Evolutionary conservation across 2,329 filamentous ascomycete genomes (phyloP), one percentile per base, ranked within the genome.

Genomic region (Pseudocercospora crystallina): DNA sequence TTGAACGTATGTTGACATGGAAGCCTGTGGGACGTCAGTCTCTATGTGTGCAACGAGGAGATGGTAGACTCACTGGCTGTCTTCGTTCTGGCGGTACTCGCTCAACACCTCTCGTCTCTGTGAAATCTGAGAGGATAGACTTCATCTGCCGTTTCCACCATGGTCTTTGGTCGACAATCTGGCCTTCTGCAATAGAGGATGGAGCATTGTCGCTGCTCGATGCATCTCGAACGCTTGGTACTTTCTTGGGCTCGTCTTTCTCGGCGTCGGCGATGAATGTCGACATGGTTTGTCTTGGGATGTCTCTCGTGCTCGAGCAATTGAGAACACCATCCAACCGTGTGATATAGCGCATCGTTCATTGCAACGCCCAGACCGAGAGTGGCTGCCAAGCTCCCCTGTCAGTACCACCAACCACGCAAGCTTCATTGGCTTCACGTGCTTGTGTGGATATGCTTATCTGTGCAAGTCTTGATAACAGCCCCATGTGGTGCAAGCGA

Each of bases 101-200:
- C 12, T 41, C 43, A 32, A 54, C 47, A 8, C 52, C 52, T 11
- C 52, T 33, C 12, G 52, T 54, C 36, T 54, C 52, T 12, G 52
- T 51, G 14, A 54, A 47, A 14, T 51, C 52, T 8, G 48, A 41
- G 2, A 17, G 17, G 5, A 51, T 34, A 13, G 36, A 35, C 10
- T 31, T 17, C 52, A 47, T 51, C 7, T 37, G 37, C 15, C 47
- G 30, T 8, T 32, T 40, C 15, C 29, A 31, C 43, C 43, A 48
- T n/a, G 44, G 44, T 8, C 3, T 13, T 5, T 32, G 20, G 14
- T 47, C 43, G 9, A 31, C 13, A 9, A 47, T 26, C 13, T 30
- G 43, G 31, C 43, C 43, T 32, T 47, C 43, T 12, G 26, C 34
- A 13, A 47, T 47, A 8, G 34, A 47, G 8, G 15, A 14, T 12